Conservation (phyloP, 495 filamentous ascomycete genomes). For the Penicillium lagena region DNA sequence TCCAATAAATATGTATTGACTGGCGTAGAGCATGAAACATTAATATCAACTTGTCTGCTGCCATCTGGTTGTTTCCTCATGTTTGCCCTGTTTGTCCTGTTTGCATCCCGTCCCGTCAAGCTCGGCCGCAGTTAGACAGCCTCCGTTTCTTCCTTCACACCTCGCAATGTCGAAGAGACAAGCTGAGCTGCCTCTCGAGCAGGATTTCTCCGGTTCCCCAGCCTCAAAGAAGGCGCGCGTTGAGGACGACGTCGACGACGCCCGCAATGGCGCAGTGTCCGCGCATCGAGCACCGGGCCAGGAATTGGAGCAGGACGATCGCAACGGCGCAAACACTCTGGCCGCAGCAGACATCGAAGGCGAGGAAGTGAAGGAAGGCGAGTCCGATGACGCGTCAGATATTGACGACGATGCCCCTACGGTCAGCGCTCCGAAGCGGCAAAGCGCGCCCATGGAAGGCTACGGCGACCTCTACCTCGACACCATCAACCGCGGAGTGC, state of each 20-base stretch:
- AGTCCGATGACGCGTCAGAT: slow-evolving; percentile 21
- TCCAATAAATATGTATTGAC: no score
- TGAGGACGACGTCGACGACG: slow-evolving; percentile 43
- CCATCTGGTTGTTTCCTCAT: background rate
- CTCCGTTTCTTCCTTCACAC: slow-evolving; percentile 7
- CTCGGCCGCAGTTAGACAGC: no score
- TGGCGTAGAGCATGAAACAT: no score
- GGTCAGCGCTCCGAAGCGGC: slow-evolving; percentile 46
- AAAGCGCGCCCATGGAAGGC: slow-evolving; percentile 74
- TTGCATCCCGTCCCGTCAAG: slow-evolving; percentile 24
- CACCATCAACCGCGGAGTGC: slow-evolving; percentile 80
- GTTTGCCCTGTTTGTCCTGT: slow-evolving; percentile 31
- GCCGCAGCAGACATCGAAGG: slow-evolving; percentile 32
- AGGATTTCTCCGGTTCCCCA: slow-evolving; percentile 56
- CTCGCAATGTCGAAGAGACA: slow-evolving; percentile 67
- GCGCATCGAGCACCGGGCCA: slow-evolving; percentile 30
- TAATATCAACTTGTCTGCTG: background rate
- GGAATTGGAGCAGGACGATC: slow-evolving; percentile 25
- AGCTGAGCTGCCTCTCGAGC: slow-evolving; percentile 71
- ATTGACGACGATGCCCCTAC: slow-evolving; percentile 35
- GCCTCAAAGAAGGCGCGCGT: slow-evolving; percentile 70
- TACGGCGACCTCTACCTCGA: slow-evolving; percentile 97
- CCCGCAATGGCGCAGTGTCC: slow-evolving; percentile 32
- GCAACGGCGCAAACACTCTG: slow-evolving; percentile 31
- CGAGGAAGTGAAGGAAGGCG: slow-evolving; percentile 35